These are phyloP conservation scores for Colletotrichum sojae DNA, from an alignment of 2,329 filamentous ascomycete genomes.

Conservation along the genomic window DNA sequence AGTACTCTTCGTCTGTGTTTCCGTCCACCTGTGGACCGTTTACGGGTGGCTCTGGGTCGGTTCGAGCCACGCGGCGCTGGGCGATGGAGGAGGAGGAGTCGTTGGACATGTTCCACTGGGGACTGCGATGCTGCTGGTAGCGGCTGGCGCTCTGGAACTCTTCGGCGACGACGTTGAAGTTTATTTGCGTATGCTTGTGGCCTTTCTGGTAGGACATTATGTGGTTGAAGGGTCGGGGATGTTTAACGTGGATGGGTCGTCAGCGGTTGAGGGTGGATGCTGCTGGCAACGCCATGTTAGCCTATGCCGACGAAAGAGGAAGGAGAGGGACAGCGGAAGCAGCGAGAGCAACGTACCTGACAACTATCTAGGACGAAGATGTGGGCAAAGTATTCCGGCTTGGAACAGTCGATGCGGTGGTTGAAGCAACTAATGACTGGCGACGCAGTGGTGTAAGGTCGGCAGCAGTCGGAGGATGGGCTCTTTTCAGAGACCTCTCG, in stretches of 20 bases:
- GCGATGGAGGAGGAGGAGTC: slow-evolving; percentile 25
- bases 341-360: neutral
- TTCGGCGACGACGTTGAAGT: neutral
- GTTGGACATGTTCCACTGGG: slow-evolving; percentile 32
- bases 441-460: neutral
- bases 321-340: no score
- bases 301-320: neutral
- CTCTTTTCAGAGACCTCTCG: neutral
- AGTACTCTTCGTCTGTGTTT: slow-evolving; percentile 7
- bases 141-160: slow-evolving; percentile 7
- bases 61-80: slow-evolving; percentile 3
- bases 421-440: neutral
- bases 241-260: neutral
- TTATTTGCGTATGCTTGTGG: neutral
- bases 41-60: neutral
- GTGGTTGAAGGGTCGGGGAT: neutral
- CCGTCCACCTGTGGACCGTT: neutral
- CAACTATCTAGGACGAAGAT: neutral
- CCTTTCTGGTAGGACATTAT: slow-evolving; percentile 17
- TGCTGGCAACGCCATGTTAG: neutral
- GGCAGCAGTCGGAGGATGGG: neutral
- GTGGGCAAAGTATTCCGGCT: neutral
- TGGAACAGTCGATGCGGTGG: neutral
- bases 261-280: neutral
- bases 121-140: slow-evolving; percentile 24